Evolutionary conservation across 306 rosid species (phyloP).

Genomic region (Quercus engelmannii): DNA sequence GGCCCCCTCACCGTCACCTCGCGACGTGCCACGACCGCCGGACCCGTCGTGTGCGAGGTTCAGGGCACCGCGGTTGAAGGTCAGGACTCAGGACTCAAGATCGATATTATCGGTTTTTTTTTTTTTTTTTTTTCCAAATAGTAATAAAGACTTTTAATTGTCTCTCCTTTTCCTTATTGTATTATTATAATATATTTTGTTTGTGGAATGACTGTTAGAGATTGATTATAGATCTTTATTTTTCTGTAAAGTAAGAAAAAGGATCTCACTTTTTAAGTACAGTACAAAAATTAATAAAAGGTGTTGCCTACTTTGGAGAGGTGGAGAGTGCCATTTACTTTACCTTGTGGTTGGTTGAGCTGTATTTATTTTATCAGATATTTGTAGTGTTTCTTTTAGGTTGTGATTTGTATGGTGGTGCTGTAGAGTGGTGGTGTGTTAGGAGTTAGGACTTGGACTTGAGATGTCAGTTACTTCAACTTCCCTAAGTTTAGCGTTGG

Average conservation of each 20-base stretch:
- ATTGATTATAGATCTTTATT: no score
- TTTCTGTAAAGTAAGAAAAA: no score
- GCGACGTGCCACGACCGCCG: conserved; percentile 36
- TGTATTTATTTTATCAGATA: neutral
- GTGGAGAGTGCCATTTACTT: no score
- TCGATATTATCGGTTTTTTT: neutral
- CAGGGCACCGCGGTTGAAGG: conserved; percentile 71
- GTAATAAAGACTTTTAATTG: no score
- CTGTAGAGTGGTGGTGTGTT: neutral
- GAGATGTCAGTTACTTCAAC: neutral
- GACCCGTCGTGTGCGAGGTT: conserved; percentile 60
- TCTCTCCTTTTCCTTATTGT: no score
- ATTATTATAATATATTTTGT: no score
- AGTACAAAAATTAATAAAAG: no score
- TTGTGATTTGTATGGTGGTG: neutral
- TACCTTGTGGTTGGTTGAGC: no score
- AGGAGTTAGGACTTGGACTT: neutral
- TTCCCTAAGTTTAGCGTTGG: neutral
- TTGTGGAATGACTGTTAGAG: no score
- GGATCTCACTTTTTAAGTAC: no score
- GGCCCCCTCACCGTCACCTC: conserved; percentile 22
- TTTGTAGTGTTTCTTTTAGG: neutral
- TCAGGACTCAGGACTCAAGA: conserved; percentile 14
- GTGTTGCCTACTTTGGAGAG: no score
- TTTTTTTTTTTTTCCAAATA: no score